These are phyloP conservation scores for Termitomyces sp. DNA, from an alignment of 768 basidiomycete genomes.

Conservation along the genomic window DNA sequence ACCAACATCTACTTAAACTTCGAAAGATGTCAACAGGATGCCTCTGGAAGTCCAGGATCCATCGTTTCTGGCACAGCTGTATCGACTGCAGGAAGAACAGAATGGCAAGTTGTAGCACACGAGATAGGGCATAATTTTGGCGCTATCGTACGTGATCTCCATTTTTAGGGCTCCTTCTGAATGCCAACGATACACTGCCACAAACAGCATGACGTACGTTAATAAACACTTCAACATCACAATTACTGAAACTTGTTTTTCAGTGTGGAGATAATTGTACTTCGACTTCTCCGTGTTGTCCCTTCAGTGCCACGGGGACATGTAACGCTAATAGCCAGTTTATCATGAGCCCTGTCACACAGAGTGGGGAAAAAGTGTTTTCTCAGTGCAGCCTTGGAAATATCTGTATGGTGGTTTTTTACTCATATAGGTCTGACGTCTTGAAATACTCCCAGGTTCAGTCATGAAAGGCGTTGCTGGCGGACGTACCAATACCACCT, in stretches of 20 bases:
- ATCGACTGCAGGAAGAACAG: slow-evolving; percentile 68
- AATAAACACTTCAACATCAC: slow-evolving; percentile 1
- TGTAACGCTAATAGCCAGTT: slow-evolving; percentile 67
- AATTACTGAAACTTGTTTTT: slow-evolving; percentile 7
- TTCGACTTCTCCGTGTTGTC: slow-evolving; percentile 59
- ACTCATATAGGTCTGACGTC: not conserved
- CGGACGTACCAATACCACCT: slow-evolving; percentile 52
- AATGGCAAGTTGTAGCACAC: slow-evolving; percentile 82
- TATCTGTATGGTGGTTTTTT: slow-evolving; percentile 51
- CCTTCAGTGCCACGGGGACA: slow-evolving; percentile 40
- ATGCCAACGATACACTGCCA: slow-evolving; percentile 9
- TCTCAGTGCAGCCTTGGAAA: slow-evolving; percentile 81
- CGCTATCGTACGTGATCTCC: slow-evolving; percentile 59
- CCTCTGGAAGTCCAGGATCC: slow-evolving; percentile 40
- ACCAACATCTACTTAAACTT: slow-evolving; percentile 2
- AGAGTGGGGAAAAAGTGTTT: slow-evolving; percentile 60
- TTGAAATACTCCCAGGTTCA: slow-evolving; percentile 39
- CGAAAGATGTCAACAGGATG: slow-evolving; percentile 49
- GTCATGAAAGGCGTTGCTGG: slow-evolving; percentile 47
- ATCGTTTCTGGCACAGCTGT: slow-evolving; percentile 79
- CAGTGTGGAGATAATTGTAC: slow-evolving; percentile 68
- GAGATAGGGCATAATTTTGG: slow-evolving; percentile 89
- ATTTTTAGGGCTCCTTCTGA: not conserved
- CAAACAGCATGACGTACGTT: slow-evolving; percentile 52
- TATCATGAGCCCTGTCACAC: slow-evolving; percentile 82